Evolutionary conservation across 495 filamentous ascomycete species (phyloP).

Genomic region (Aspergillus affinis): DNA sequence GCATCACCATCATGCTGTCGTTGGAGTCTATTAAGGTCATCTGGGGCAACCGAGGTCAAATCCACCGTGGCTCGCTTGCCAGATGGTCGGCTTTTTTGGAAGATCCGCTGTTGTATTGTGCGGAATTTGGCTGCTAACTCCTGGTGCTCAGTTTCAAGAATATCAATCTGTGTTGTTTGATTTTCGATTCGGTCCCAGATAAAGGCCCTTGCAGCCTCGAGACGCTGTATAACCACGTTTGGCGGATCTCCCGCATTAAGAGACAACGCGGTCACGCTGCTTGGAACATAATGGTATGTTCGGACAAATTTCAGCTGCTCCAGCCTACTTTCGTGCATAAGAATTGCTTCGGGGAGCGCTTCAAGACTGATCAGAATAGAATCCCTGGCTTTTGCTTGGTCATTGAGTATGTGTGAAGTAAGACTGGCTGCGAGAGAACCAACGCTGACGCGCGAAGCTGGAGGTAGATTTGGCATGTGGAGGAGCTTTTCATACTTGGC

Average conservation of each 20-base stretch:
- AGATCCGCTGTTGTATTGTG: slow-evolving; percentile 4
- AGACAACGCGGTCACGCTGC: background rate
- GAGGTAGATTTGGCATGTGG: background rate
- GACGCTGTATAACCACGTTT: slow-evolving; percentile 4
- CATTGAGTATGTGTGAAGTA: background rate
- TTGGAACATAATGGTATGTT: slow-evolving; percentile 2
- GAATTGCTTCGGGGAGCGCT: slow-evolving; percentile 6
- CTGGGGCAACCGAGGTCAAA: background rate
- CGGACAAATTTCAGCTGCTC: slow-evolving; percentile 7
- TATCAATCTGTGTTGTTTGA: slow-evolving; percentile 1
- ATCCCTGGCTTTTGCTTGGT: slow-evolving; percentile 7
- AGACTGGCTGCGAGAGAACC: slow-evolving; percentile 1
- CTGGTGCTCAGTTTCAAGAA: background rate
- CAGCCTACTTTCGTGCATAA: slow-evolving; percentile 6
- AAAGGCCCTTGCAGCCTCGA: slow-evolving; percentile 7
- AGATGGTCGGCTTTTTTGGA: background rate
- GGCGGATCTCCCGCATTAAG: slow-evolving; percentile 4
- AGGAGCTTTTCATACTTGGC: background rate
- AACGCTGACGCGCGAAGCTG: background rate
- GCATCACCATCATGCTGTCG: slow-evolving; percentile 7
- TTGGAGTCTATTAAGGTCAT: slow-evolving; percentile 2
- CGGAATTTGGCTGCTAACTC: slow-evolving; percentile 5
- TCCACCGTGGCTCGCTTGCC: background rate
- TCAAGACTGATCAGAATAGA: slow-evolving; percentile 4
- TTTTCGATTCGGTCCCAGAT: slow-evolving; percentile 10